These are phyloP conservation scores for Parascedosporium putredinis DNA, from an alignment of 2,329 filamentous ascomycete genomes.

Conservation along the genomic window DNA sequence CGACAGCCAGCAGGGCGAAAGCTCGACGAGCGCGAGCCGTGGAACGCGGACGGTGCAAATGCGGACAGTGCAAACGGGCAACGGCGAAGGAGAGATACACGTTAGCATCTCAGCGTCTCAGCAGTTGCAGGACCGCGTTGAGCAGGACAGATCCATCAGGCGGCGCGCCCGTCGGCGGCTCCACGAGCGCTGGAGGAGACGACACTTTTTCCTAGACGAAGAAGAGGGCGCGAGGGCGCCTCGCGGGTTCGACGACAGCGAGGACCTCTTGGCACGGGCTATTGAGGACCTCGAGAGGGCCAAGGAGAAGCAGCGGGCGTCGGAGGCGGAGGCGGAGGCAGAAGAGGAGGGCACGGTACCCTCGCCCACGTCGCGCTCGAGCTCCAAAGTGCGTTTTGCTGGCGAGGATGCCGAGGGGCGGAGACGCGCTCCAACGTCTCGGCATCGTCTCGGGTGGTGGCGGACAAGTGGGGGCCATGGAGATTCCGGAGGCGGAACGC, in stretches of 20 bases:
- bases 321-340: constrained; percentile 16
- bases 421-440: constrained; percentile 63
- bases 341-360: constrained; percentile 23
- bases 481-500: constrained; percentile 67
- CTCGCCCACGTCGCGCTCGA: constrained; percentile 53
- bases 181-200: constrained; percentile 63
- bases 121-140: background rate
- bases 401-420: constrained; percentile 56
- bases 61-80: constrained; percentile 1
- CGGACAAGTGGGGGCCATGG: constrained; percentile 73
- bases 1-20: constrained; percentile 1
- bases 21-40: background rate
- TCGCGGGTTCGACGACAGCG: constrained; percentile 49
- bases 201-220: constrained; percentile 75
- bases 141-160: constrained; percentile 6
- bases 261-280: constrained; percentile 38
- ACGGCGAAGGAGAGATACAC: constrained; percentile 6
- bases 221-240: constrained; percentile 66
- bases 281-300: constrained; percentile 20
- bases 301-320: constrained; percentile 11
- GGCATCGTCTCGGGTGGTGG: constrained; percentile 60
- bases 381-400: constrained; percentile 68
- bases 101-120: constrained; percentile 6
- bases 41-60: constrained; percentile 5
- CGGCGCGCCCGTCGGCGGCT: constrained; percentile 37